phyloP scores from a whole-genome alignment of 257 asterid genomes.

The Gentiana macrophylla region DNA sequence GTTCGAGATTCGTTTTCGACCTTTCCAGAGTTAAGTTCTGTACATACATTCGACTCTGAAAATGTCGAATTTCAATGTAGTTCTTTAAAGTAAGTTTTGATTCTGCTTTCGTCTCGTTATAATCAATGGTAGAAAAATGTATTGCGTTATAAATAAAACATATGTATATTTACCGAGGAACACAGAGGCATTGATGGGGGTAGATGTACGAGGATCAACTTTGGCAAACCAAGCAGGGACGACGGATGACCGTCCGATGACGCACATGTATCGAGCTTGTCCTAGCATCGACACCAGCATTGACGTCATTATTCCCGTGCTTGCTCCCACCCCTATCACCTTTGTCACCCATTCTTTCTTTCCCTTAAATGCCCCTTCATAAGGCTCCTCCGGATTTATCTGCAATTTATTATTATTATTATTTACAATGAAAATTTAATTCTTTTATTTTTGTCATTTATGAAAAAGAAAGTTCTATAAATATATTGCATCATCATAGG shows the following conservation, averaged over 20 bases:
- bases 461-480: too few species aligned
- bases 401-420: slow-evolving; percentile 6
- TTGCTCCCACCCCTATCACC: slow-evolving; percentile 80
- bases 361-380: slow-evolving; percentile 57
- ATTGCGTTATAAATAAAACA: too few species aligned
- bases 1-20: too few species aligned
- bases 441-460: too few species aligned
- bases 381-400: slow-evolving; percentile 83
- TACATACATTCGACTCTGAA: too few species aligned
- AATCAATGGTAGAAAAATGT: too few species aligned
- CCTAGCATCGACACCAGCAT: slow-evolving; percentile 92
- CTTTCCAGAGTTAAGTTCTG: too few species aligned
- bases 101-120: too few species aligned
- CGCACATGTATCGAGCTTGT: slow-evolving; percentile 96
- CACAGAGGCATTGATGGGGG: slow-evolving; percentile 88
- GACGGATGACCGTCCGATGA: slow-evolving; percentile 86
- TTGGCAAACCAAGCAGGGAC: slow-evolving; percentile 83
- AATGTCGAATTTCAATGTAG: too few species aligned
- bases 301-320: slow-evolving; percentile 86
- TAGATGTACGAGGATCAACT: slow-evolving; percentile 70
- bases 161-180: slow-evolving; percentile 56
- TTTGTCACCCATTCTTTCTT: slow-evolving; percentile 71
- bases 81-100: too few species aligned
- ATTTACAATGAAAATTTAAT: too few species aligned
- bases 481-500: too few species aligned